Evolutionary conservation across 139 green algal species (phyloP).

Genomic region (Zygnema circumcarinatum): DNA sequence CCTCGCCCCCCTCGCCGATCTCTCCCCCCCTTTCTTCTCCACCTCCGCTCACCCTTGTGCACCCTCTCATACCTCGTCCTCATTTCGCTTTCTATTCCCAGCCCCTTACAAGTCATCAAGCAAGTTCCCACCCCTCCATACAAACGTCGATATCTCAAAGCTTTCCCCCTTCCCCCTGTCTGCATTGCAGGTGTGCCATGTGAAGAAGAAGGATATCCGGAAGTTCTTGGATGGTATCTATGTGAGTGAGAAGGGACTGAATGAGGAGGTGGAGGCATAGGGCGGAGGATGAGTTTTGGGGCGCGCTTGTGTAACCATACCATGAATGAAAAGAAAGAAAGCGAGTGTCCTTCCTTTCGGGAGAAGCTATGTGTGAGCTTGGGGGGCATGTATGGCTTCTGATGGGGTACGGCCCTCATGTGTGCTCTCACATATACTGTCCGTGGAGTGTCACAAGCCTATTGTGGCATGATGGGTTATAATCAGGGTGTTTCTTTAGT

Average conservation of each 20-base stretch:
- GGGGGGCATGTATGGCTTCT: neutral
- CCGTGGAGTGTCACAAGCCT: no score
- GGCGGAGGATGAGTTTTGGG: neutral
- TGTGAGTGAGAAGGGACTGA: constrained; percentile 82
- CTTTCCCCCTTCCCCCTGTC: no score
- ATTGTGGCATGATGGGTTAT: no score
- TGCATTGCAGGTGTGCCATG: constrained; percentile 62
- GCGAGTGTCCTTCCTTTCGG: neutral
- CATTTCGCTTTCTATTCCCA: neutral
- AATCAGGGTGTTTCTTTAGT: no score
- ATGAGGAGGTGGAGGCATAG: constrained; percentile 68
- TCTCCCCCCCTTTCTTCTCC: neutral
- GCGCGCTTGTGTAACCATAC: neutral
- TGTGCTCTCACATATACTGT: no score
- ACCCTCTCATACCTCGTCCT: neutral
- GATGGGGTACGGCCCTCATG: neutral
- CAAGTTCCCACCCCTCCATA: no score
- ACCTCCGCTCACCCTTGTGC: neutral
- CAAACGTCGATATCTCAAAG: no score
- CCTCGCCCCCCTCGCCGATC: no score
- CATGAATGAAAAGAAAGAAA: constrained; percentile 10
- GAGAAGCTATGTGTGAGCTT: neutral
- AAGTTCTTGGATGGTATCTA: constrained; percentile 99
- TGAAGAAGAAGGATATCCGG: constrained; percentile 96
- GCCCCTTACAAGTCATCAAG: no score